Conservation (phyloP, 208 protist species). For the Naegleria lovaniensis region DNA sequence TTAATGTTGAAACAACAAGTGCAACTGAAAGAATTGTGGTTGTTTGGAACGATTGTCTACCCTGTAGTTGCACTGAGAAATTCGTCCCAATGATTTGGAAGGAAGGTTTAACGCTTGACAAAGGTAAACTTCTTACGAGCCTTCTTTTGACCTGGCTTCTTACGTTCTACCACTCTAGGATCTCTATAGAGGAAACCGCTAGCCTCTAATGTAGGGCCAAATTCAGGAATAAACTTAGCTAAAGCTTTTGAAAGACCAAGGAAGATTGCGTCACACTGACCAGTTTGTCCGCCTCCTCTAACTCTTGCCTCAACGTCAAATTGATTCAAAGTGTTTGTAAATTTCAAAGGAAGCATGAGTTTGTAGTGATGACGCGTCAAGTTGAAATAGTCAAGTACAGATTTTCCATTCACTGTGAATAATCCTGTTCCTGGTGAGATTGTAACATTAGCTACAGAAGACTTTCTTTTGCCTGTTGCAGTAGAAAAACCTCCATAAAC, state of each 20-base stretch:
- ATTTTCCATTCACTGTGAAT: not conserved
- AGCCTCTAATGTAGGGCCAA: not conserved
- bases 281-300: not conserved
- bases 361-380: not conserved
- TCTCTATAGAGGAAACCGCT: not conserved
- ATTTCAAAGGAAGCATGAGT: not conserved
- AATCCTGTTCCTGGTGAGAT: not conserved
- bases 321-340: not conserved
- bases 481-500: not conserved
- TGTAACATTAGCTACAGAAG: not conserved
- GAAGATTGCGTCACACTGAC: not conserved
- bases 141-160: slow-evolving; percentile 24
- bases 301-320: not conserved
- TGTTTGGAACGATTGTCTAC: too few species aligned
- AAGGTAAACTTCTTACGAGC: not conserved
- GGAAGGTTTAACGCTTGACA: slow-evolving; percentile 13
- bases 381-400: not conserved
- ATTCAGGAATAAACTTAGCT: not conserved
- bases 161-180: slow-evolving; percentile 5
- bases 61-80: not conserved
- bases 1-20: too few species aligned
- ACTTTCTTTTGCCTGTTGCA: not conserved
- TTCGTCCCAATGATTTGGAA: not conserved
- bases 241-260: not conserved
- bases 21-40: too few species aligned